Conservation (phyloP, 495 filamentous ascomycete species). For the Pyronema omphalodes region DNA sequence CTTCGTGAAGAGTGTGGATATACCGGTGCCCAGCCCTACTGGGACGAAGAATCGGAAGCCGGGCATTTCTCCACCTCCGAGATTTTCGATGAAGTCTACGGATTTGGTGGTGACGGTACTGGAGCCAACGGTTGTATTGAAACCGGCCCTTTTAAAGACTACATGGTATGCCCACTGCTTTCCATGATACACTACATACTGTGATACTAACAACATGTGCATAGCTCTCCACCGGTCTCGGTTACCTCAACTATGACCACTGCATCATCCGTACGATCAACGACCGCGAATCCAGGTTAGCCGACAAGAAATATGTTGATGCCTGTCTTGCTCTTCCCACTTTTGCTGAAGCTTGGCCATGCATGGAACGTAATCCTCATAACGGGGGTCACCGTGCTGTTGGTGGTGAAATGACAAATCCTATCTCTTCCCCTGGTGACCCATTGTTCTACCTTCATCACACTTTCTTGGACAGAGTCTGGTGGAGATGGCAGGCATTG, state of each 20-base stretch:
- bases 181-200: not conserved
- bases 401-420: slow-evolving; percentile 18
- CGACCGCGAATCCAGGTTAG: slow-evolving; percentile 15
- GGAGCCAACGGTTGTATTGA: slow-evolving; percentile 24
- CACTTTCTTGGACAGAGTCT: slow-evolving; percentile 32
- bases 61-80: slow-evolving; percentile 23
- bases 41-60: slow-evolving; percentile 30
- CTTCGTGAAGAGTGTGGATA: slow-evolving; percentile 27
- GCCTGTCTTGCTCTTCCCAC: slow-evolving; percentile 20
- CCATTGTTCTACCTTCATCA: slow-evolving; percentile 36
- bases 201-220: not conserved
- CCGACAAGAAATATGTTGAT: slow-evolving; percentile 16
- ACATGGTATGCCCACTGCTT: not conserved
- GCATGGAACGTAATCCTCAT: slow-evolving; percentile 28
- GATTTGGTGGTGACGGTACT: slow-evolving; percentile 31
- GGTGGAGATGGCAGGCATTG: slow-evolving; percentile 32
- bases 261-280: slow-evolving; percentile 26
- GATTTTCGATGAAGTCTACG: slow-evolving; percentile 23
- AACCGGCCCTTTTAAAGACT: slow-evolving; percentile 30
- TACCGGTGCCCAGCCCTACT: slow-evolving; percentile 29
- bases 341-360: slow-evolving; percentile 25
- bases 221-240: slow-evolving; percentile 19
- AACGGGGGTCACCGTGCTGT: slow-evolving; percentile 28
- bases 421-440: slow-evolving; percentile 22
- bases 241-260: slow-evolving; percentile 19